Evolutionary conservation across 208 protist genomes (phyloP), one percentile per base, ranked within the genome.

Genomic region (Leishmania guyanensis): DNA sequence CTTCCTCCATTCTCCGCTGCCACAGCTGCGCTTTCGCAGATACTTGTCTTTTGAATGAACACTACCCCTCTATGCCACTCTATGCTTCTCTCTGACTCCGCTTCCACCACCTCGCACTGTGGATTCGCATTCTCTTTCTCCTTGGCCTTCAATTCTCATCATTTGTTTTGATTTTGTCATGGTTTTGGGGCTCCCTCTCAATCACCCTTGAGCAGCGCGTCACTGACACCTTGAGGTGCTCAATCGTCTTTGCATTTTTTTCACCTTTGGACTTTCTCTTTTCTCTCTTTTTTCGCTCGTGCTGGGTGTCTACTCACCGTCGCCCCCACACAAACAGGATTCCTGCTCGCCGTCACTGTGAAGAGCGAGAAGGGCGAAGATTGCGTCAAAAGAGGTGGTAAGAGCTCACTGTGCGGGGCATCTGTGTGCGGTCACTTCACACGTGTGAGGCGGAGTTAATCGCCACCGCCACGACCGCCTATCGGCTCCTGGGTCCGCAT

Each of bases 241-340:
- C 36, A 39, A 39, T 2, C 36, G 36, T 39, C 1, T 39, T 39
- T 39, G 36, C 64, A n/a, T 33, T 17, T 6, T 0, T 22, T 43
- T 0, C 0, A 39, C 1, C 14, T 43, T 10, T 6, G 0, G 36
- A 2, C 29, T 12, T 48, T 65, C 73, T 8, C 77, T 74, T 86
- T 82, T 86, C 48, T 56, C 5, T 68, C 70, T 71, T 54, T 33
- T 56, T 56, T 81, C 66, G 33, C 4, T 69, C 33, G 33, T 43
- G 64, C 39, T 1, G 73, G 17, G 46, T 6, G 22, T 62, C 56
- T 5, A 5, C 36, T 22, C 17, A 62, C 5, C 22, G n/a, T n/a
- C 56, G 22, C 2, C 3, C 22, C 22, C 56, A 10, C 22, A n/a
- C 56, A 6, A 17, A 17, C 56, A 8, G 2, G 56, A 26, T 12